These are phyloP conservation scores for Quercus berberidifolia DNA, from an alignment of 306 rosid species.

Conservation along the genomic window DNA sequence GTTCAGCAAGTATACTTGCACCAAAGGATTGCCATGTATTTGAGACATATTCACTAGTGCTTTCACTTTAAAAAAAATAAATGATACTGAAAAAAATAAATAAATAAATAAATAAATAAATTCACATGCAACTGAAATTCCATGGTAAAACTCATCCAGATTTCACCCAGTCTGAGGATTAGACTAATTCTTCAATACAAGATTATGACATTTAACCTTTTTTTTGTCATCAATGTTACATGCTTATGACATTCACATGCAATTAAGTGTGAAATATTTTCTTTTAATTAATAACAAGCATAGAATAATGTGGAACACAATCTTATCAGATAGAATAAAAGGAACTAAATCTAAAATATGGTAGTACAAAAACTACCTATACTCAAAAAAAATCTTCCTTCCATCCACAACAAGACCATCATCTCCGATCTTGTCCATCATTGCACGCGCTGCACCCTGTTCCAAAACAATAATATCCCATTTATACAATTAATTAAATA, in stretches of 20 bases:
- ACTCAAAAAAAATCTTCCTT: constrained; percentile 87
- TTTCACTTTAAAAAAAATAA: background rate
- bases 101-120: no score
- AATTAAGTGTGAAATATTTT: background rate
- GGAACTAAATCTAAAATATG: background rate
- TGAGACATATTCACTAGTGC: background rate
- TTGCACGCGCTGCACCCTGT: constrained; percentile 80
- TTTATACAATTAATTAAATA: constrained; percentile 19
- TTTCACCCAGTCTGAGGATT: background rate
- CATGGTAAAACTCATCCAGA: no score
- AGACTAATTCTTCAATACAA: background rate
- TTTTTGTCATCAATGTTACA: no score
- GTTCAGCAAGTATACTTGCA: constrained; percentile 16
- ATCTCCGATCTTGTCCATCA: constrained; percentile 92
- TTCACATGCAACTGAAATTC: no score
- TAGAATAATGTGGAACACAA: background rate
- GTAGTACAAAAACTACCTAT: constrained; percentile 49
- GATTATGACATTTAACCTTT: background rate
- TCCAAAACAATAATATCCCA: constrained; percentile 29
- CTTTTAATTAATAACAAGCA: background rate
- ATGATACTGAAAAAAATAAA: background rate
- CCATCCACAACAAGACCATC: constrained; percentile 86
- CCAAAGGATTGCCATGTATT: constrained; percentile 15
- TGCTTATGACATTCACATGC: background rate
- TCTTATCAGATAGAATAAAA: background rate